Evolutionary conservation across 1,284 basidiomycete genomes (phyloP).

Genomic region (Schizophyllum commune): DNA sequence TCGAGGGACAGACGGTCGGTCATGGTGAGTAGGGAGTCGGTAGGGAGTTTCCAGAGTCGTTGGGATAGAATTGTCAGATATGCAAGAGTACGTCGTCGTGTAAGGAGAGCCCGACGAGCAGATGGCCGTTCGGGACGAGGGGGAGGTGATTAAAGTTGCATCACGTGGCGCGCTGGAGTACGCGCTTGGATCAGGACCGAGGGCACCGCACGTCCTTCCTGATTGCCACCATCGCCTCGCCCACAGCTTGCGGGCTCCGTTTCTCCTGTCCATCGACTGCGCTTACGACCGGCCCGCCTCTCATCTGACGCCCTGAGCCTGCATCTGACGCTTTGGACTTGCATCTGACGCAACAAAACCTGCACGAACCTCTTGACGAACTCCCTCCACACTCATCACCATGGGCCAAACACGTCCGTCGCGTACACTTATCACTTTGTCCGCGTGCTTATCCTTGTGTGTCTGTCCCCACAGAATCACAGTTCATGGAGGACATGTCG

Average conservation of each 20-base stretch:
- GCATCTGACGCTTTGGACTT: too few species aligned
- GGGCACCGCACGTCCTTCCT: background rate
- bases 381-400: slow-evolving; percentile 3
- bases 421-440: slow-evolving; percentile 8
- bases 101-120: too few species aligned
- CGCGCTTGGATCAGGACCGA: background rate
- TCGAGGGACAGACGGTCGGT: slow-evolving; percentile 48
- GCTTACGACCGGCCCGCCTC: too few species aligned
- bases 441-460: background rate
- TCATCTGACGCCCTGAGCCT: too few species aligned
- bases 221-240: background rate
- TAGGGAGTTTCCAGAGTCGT: too few species aligned
- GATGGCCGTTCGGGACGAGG: too few species aligned
- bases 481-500: slow-evolving; percentile 93
- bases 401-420: slow-evolving; percentile 77
- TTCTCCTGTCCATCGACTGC: background rate
- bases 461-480: slow-evolving; percentile 51
- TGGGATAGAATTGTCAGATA: too few species aligned
- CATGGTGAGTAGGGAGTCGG: too few species aligned
- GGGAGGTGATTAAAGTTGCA: too few species aligned
- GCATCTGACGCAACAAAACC: background rate
- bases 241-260: background rate
- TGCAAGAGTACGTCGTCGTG: too few species aligned
- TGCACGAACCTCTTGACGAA: background rate
- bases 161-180: background rate